phyloP scores from a whole-genome alignment of 2,329 filamentous ascomycete genomes.

The Chrysosphaeria jannelii region DNA sequence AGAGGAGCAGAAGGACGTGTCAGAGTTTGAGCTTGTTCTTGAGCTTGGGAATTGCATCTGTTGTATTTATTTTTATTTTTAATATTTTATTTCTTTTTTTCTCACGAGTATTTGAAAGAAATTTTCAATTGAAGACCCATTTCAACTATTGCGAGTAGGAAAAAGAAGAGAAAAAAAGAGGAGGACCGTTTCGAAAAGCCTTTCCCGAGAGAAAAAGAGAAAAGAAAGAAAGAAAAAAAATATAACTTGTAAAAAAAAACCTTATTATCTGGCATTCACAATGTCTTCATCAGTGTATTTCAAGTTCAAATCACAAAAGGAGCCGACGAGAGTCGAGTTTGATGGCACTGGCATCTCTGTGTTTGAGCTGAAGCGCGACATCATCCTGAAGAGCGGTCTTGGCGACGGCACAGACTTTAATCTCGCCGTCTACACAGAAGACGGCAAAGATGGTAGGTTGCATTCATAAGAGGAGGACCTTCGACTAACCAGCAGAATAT shows the following conservation, averaged over 20 bases:
- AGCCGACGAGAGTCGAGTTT: constrained; percentile 79
- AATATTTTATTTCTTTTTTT: no score
- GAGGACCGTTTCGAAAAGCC: constrained; percentile 1
- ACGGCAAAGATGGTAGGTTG: constrained; percentile 56
- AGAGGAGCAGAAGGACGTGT: no score
- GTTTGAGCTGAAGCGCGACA: constrained; percentile 95
- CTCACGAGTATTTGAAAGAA: no score
- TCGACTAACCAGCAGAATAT: constrained; percentile 33
- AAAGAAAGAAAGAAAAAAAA: constrained; percentile 1
- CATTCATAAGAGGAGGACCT: no score
- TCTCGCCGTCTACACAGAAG: constrained; percentile 75
- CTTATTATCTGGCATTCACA: constrained; percentile 10
- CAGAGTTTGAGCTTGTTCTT: no score
- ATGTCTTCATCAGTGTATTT: constrained; percentile 98
- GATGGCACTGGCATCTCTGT: constrained; percentile 95
- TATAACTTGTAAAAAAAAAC: constrained; percentile 1
- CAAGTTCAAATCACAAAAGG: constrained; percentile 98
- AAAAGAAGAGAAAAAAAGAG: constrained; percentile 1
- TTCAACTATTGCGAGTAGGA: no score
- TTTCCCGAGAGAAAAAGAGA: neutral
- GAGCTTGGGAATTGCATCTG: no score
- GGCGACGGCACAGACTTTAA: constrained; percentile 94
- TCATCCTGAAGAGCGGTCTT: constrained; percentile 76
- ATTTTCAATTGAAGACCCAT: no score
- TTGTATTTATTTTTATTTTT: no score